Evolutionary conservation across 352 stramenopile species (phyloP).

Genomic region (Phytophthora pseudosyringae): DNA sequence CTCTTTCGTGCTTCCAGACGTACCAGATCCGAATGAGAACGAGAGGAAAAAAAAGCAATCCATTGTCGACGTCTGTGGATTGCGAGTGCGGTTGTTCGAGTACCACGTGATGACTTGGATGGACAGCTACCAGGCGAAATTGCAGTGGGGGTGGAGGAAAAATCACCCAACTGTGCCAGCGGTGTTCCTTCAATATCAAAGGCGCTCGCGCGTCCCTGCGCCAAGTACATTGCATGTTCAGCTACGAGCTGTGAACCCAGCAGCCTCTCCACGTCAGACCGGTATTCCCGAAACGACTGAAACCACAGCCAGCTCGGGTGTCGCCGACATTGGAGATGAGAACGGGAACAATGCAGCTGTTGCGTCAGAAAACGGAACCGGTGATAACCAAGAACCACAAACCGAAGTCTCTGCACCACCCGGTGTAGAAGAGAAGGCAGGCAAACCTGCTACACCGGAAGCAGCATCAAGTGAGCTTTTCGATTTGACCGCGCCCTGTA

Average conservation of each 20-base stretch:
- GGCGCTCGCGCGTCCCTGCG: conserved; percentile 35
- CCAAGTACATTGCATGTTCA: conserved; percentile 50
- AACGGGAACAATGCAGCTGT: background rate
- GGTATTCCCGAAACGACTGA: background rate
- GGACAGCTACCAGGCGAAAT: conserved; percentile 62
- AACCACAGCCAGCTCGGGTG: background rate
- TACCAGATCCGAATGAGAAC: conserved; percentile 9
- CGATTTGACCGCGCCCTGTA: conserved; percentile 37
- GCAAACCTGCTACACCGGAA: conserved; percentile 1
- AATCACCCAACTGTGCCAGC: conserved; percentile 41
- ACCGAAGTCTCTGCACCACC: background rate
- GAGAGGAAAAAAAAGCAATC: conserved; percentile 1
- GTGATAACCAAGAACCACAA: conserved; percentile 27
- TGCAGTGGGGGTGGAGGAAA: conserved; percentile 52
- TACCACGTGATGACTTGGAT: conserved; percentile 71
- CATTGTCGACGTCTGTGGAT: conserved; percentile 22
- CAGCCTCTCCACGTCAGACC: conserved; percentile 11
- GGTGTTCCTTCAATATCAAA: conserved; percentile 75
- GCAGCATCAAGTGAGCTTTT: conserved; percentile 14
- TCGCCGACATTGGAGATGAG: too few relatives aligned
- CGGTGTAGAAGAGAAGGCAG: background rate
- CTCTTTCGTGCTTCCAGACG: conserved; percentile 42
- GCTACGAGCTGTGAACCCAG: conserved; percentile 28
- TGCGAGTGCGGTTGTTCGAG: conserved; percentile 62
- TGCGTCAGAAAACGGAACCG: background rate